Evolutionary conservation across 768 basidiomycete species (phyloP).

Genomic region (Russula lepida): DNA sequence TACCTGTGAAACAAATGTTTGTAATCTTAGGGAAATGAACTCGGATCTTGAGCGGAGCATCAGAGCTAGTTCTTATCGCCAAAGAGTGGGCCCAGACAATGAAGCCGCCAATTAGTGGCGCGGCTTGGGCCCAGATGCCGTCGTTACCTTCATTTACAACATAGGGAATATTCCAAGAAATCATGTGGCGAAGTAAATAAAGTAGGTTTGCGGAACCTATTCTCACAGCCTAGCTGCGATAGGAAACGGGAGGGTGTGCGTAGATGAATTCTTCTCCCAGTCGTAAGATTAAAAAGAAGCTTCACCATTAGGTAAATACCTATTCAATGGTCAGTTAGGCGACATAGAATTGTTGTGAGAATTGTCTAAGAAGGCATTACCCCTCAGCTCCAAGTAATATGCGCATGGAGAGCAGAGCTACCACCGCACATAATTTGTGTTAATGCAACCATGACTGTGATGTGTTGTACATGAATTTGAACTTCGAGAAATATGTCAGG

Average conservation of each 20-base stretch:
- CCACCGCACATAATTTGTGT: neutral
- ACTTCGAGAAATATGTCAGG: neutral
- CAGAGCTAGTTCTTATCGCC: neutral
- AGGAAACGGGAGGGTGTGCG: neutral
- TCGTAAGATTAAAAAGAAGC: neutral
- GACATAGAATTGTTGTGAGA: neutral
- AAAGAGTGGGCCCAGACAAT: neutral
- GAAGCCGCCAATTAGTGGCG: slow-evolving; percentile 13
- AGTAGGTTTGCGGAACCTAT: neutral
- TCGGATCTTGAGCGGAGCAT: neutral
- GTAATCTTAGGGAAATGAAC: neutral
- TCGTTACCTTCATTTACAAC: neutral
- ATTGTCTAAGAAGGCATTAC: neutral
- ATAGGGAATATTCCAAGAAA: slow-evolving; percentile 9
- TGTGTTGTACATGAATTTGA: neutral
- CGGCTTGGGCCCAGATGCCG: neutral
- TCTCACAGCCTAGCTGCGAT: slow-evolving; percentile 3
- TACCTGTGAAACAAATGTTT: neutral
- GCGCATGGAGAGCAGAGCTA: neutral
- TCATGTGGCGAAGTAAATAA: neutral
- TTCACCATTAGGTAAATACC: neutral
- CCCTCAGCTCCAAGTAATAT: neutral
- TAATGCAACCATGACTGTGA: neutral
- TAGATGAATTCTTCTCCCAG: neutral
- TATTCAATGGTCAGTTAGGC: neutral